Evolutionary conservation across 2,329 filamentous ascomycete genomes (phyloP).

Genomic region (Colletotrichum tabaci): DNA sequence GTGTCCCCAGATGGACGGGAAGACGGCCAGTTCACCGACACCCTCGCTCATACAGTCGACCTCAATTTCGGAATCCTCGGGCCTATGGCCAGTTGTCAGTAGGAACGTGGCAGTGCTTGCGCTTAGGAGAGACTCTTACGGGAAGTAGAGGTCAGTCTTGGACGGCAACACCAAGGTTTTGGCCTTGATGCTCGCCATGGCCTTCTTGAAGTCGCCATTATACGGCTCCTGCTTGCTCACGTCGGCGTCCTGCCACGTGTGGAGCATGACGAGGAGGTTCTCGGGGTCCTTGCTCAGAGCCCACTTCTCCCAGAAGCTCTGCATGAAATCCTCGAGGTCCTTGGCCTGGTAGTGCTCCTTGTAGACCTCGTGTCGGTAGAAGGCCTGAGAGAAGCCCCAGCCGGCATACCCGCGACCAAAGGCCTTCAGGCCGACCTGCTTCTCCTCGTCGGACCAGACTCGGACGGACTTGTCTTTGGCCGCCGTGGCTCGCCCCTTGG

Average conservation of each 20-base stretch:
- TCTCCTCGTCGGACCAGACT: slow-evolving; percentile 59
- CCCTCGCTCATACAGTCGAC: slow-evolving; percentile 63
- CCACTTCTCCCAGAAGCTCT: slow-evolving; percentile 83
- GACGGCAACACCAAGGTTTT: slow-evolving; percentile 79
- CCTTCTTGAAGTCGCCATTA: slow-evolving; percentile 74
- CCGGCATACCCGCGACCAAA: slow-evolving; percentile 84
- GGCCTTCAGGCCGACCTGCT: slow-evolving; percentile 71
- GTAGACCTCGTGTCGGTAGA: slow-evolving; percentile 81
- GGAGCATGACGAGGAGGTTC: slow-evolving; percentile 81
- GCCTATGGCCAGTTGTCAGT: slow-evolving; percentile 48
- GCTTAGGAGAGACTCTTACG: slow-evolving; percentile 48
- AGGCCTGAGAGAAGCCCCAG: slow-evolving; percentile 85
- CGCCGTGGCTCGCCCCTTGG: slow-evolving; percentile 48
- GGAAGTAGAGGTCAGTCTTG: slow-evolving; percentile 86
- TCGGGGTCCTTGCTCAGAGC: slow-evolving; percentile 81
- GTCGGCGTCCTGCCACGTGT: slow-evolving; percentile 85
- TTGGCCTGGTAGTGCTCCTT: slow-evolving; percentile 58
- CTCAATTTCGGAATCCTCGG: slow-evolving; percentile 84
- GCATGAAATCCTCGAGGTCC: slow-evolving; percentile 79
- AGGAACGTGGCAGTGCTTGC: neutral
- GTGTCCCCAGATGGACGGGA: slow-evolving; percentile 61
- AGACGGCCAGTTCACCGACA: slow-evolving; percentile 53
- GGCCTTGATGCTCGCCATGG: slow-evolving; percentile 79
- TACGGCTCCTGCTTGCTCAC: slow-evolving; percentile 79
- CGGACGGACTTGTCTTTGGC: slow-evolving; percentile 38